These are phyloP conservation scores for Phytophthora kernoviae DNA, from an alignment of 352 stramenopile genomes.

Conservation along the genomic window DNA sequence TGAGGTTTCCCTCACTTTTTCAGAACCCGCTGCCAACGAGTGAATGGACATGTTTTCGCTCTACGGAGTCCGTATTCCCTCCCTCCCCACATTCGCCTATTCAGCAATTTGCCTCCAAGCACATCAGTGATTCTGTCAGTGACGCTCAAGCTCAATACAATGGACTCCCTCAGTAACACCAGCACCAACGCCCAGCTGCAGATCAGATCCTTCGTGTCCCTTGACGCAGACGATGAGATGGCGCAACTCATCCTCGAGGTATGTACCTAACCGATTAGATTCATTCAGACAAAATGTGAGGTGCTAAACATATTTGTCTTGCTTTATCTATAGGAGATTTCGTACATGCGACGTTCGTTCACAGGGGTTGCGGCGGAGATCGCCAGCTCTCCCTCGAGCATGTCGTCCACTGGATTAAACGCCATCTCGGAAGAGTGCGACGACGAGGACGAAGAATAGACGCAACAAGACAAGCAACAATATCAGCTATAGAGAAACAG, in stretches of 20 bases:
- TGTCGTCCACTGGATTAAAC: constrained; percentile 63
- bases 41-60: constrained; percentile 30
- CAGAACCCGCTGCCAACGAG: constrained; percentile 8
- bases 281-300: too few species aligned
- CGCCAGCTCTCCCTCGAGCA: constrained; percentile 65
- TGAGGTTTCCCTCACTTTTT: constrained; percentile 25
- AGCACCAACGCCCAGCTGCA: constrained; percentile 61
- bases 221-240: constrained; percentile 78
- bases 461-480: background rate
- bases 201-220: constrained; percentile 80
- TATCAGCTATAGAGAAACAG: constrained; percentile 20
- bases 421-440: constrained; percentile 75
- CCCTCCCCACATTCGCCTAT: constrained; percentile 14
- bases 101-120: constrained; percentile 25
- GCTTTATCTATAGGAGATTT: constrained; percentile 52
- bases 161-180: constrained; percentile 41
- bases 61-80: constrained; percentile 5
- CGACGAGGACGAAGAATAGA: constrained; percentile 51
- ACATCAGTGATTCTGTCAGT: constrained; percentile 5
- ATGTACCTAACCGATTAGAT: too few species aligned
- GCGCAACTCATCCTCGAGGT: constrained; percentile 83
- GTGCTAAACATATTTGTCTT: constrained; percentile 9
- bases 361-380: constrained; percentile 67
- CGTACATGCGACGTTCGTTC: constrained; percentile 71
- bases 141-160: constrained; percentile 9